Base-by-base conservation (phyloP, 2,329 filamentous ascomycete genomes). In the Colletotrichum navitas region DNA sequence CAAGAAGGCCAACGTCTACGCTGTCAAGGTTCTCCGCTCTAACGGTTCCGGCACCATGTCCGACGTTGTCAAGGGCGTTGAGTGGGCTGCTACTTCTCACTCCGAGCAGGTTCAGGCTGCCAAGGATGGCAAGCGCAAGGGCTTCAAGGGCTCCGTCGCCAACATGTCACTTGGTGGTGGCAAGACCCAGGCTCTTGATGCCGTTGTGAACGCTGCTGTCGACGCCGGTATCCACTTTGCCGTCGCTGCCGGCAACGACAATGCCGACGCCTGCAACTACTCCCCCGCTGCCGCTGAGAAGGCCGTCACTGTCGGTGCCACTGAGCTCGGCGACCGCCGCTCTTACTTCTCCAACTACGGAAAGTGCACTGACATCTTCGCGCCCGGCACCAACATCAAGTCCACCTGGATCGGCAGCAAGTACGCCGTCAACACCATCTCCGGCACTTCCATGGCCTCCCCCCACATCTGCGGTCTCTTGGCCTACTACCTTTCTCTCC, bases 281-380 rank as follows among this genome's bases (percentile, higher is more conserved):
- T 99, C 96, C 51, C 96, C 96, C 72, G 97, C 96, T 79, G 93
- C 95, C 75, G 94, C 97, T 77, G 88, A 90, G 78, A 94, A 97
- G 80, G 95, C 96, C 76, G 90, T 99, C 82, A 99, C 96, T 71
- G 96, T 99, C 75, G 97, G 95, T 84, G 96, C 96, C 76, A 97
- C 94, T 56, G 96, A 94, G 77, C 90, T 99, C 72, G 90, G 92
- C 79, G 96, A 99, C 81, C 94, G 94, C 88, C 95, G 96, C 85
- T 96, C 96, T 76, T 99, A 98, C 90, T 99, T 99, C 91, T 99
- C 97, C 90, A 99, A 99, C 93, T 98, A 92, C 84, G 96, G 96
- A 83, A 96, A 95, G 89, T 99, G 96, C 90, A 97, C 95, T 82
- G 96, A 99, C 85, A 97, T 99, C 88, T 99, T 99, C 80, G 96